Base-by-base conservation (phyloP, 176 grass and related monocot genomes). In the Oryza glaberrima region DNA sequence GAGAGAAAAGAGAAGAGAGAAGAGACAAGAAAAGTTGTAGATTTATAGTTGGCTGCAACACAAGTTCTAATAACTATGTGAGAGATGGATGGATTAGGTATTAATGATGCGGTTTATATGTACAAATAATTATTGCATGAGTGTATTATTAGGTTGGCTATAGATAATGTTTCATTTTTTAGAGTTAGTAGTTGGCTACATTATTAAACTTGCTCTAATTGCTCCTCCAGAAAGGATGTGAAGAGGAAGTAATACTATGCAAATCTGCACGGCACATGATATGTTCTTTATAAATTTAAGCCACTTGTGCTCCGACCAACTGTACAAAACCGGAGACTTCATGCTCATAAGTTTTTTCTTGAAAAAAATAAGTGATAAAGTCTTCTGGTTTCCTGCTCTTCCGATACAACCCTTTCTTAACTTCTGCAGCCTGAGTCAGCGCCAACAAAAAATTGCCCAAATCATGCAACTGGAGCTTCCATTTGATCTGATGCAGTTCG, bases 261-360 rank as follows among this genome's bases (percentile, higher is more conserved):
- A 67, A 64, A 28, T 49, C 17, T 58, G 6, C 54, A 58, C 2
- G 25, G 19, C 51, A 30, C 4, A 65, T 20, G 34, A 22, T 32
- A 71, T 72, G 25, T 34, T n/a, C 7, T 69, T 7, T 40, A 80
- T 32, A 64, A 22, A 64, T 80, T 40, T 76, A 81, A 52, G 51
- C 82, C 63, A 76, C 40, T 89, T 85, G 71, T 76, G 28, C 43
- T 80, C 12, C 2, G 3, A 11, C 76, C 36, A 76, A 28, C 64
- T 64, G 16, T 84, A 49, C 52, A 80, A 61, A 47, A n/a, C 2
- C 28, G 78, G 47, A 82, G 56, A 82, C 73, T 86, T 85, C 22
- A 34, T 67, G 54, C 34, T 54, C 43, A 5, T 1, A 73, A 75
- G 77, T 85, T 70, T 41, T 69, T 25, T 67, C 16, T 4, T 40